Conservation (phyloP, 2,329 filamentous ascomycete genomes). For the Penicillium sclerotigenum region DNA sequence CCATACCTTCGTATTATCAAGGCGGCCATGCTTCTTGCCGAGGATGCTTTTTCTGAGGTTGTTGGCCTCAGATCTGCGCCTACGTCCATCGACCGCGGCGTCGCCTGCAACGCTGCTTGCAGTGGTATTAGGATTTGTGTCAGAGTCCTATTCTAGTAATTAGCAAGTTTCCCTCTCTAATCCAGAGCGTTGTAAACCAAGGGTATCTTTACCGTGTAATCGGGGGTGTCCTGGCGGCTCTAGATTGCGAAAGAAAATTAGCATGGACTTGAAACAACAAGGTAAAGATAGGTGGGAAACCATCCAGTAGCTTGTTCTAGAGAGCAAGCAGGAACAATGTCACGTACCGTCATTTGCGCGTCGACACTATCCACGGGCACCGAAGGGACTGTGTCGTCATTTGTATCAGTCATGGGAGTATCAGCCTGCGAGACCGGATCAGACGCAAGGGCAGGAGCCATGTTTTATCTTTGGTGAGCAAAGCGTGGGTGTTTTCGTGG, state of each 20-base stretch:
- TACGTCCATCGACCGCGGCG: slow-evolving; percentile 68
- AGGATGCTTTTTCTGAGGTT: slow-evolving; percentile 89
- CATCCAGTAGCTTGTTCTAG: no score
- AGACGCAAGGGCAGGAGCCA: slow-evolving; percentile 43
- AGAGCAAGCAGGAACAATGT: not conserved
- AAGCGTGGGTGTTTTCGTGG: slow-evolving; percentile 19
- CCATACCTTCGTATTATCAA: slow-evolving; percentile 86
- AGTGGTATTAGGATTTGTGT: slow-evolving; percentile 64
- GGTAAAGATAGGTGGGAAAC: not conserved
- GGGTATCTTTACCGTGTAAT: slow-evolving; percentile 53
- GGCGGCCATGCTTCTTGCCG: slow-evolving; percentile 86
- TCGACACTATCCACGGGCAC: slow-evolving; percentile 38
- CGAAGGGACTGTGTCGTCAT: slow-evolving; percentile 35
- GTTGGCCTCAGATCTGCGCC: slow-evolving; percentile 79
- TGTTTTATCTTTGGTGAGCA: slow-evolving; percentile 30
- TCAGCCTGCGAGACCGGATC: slow-evolving; percentile 45
- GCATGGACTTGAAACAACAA: not conserved
- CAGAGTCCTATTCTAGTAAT: slow-evolving; percentile 52
- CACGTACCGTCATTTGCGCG: slow-evolving; percentile 39
- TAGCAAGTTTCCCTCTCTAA: not conserved
- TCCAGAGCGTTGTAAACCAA: not conserved
- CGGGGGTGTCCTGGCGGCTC: slow-evolving; percentile 58
- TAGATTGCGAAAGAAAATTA: slow-evolving; percentile 22
- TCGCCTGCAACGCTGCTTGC: slow-evolving; percentile 87
- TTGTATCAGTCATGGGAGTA: slow-evolving; percentile 48